phyloP scores from a whole-genome alignment of 1,284 basidiomycete species.

The Ceratobasidium sp. region DNA sequence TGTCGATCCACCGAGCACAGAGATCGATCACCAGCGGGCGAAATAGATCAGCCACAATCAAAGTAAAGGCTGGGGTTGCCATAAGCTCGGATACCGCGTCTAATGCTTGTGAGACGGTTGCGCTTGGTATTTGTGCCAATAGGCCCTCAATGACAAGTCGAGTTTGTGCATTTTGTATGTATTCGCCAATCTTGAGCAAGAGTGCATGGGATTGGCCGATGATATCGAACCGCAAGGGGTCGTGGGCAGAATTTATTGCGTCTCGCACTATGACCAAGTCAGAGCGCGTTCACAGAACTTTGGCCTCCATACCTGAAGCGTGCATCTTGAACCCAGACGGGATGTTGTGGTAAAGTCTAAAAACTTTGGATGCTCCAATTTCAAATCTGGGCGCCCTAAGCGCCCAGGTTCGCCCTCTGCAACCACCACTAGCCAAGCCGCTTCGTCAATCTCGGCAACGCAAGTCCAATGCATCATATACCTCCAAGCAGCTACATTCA shows the following conservation, averaged over 20 bases:
- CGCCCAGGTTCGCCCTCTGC: not conserved
- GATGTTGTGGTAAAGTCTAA: slow-evolving; percentile 13
- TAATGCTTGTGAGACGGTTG: slow-evolving; percentile 37
- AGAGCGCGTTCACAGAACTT: not conserved
- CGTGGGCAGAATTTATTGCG: not conserved
- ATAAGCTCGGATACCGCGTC: slow-evolving; percentile 60
- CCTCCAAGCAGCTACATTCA: too few species aligned
- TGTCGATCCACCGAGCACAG: slow-evolving; percentile 71
- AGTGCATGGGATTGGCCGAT: slow-evolving; percentile 25
- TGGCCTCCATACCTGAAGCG: not conserved
- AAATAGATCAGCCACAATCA: slow-evolving; percentile 63
- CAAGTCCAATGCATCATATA: too few species aligned
- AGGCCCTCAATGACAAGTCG: slow-evolving; percentile 28
- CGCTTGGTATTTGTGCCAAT: slow-evolving; percentile 22
- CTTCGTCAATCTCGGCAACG: not conserved
- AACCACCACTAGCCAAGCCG: not conserved
- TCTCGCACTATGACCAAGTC: slow-evolving; percentile 1
- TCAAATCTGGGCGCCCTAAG: not conserved
- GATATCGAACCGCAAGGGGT: slow-evolving; percentile 34
- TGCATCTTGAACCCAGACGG: slow-evolving; percentile 20
- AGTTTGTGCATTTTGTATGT: not conserved
- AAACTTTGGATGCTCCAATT: slow-evolving; percentile 20
- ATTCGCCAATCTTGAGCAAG: slow-evolving; percentile 4
- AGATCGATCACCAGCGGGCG: slow-evolving; percentile 74
- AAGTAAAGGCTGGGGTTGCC: slow-evolving; percentile 61